Conservation (phyloP, 2,329 filamentous ascomycete species). For the Calonectria montana region DNA sequence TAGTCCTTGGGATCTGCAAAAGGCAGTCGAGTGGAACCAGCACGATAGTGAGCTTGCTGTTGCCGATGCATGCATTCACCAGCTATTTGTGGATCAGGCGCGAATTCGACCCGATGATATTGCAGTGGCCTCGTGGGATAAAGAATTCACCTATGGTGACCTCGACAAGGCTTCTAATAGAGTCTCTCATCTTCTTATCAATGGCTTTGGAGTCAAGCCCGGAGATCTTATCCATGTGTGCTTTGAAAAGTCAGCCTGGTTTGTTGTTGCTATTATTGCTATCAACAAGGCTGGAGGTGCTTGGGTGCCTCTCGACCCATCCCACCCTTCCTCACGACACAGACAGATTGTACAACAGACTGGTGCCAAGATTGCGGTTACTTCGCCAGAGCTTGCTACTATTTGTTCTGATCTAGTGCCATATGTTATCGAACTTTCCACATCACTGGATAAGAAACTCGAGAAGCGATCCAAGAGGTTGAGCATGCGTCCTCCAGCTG, state of each 20-base stretch:
- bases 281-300: constrained; percentile 14
- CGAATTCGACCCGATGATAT: constrained; percentile 7
- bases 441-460: neutral
- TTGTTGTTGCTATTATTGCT: neutral
- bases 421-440: constrained; percentile 1
- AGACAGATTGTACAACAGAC: constrained; percentile 4
- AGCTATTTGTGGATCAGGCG: constrained; percentile 28
- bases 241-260: constrained; percentile 20
- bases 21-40: constrained; percentile 5
- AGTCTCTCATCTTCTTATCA: constrained; percentile 20
- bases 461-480: neutral
- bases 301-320: constrained; percentile 10
- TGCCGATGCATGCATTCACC: constrained; percentile 28
- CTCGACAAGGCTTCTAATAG: constrained; percentile 17
- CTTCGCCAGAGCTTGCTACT: neutral
- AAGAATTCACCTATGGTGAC: constrained; percentile 34
- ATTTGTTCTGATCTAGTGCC: neutral
- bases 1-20: neutral
- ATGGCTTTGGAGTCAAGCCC: constrained; percentile 12
- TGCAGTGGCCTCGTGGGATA: constrained; percentile 43
- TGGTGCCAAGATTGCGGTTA: neutral
- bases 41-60: neutral
- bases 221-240: constrained; percentile 20
- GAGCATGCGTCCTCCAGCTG: neutral
- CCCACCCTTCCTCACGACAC: constrained; percentile 1